phyloP scores from a whole-genome alignment of 31 red algal genomes.

The Porphyra umbilicalis region DNA sequence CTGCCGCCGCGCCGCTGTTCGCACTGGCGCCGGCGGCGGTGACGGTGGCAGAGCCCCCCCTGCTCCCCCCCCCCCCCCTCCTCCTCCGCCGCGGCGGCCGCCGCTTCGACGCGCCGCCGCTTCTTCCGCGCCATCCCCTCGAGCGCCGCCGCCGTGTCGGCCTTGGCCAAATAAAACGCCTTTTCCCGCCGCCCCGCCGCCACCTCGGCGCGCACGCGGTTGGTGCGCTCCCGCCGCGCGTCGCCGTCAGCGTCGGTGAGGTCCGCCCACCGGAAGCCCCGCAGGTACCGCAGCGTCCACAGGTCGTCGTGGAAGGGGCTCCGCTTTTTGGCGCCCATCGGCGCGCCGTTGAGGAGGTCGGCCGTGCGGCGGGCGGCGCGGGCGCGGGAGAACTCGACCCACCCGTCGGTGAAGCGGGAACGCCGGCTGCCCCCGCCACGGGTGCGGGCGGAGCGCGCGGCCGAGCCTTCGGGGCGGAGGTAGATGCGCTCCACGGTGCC shows the following conservation, averaged over 20 bases:
- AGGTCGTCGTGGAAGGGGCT: constrained; percentile 57
- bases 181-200: constrained; percentile 40
- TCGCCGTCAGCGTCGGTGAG: constrained; percentile 37
- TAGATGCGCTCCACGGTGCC: constrained; percentile 22
- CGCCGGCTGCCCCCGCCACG: constrained; percentile 34
- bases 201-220: constrained; percentile 41
- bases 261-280: constrained; percentile 54
- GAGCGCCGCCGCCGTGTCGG: background rate
- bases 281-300: constrained; percentile 48
- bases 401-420: constrained; percentile 39
- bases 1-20: background rate
- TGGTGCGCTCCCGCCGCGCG: constrained; percentile 23
- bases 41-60: background rate
- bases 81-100: background rate
- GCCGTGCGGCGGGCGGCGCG: constrained; percentile 30
- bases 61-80: background rate
- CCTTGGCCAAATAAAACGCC: constrained; percentile 7
- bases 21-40: background rate
- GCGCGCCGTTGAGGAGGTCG: constrained; percentile 43
- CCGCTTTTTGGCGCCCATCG: constrained; percentile 34
- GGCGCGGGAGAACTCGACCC: constrained; percentile 51
- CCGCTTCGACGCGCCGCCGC: background rate
- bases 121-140: background rate
- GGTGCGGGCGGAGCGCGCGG: background rate
- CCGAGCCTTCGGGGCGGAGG: constrained; percentile 8